Base-by-base conservation (phyloP, 768 basidiomycete species). In the Kwoniella pini region DNA sequence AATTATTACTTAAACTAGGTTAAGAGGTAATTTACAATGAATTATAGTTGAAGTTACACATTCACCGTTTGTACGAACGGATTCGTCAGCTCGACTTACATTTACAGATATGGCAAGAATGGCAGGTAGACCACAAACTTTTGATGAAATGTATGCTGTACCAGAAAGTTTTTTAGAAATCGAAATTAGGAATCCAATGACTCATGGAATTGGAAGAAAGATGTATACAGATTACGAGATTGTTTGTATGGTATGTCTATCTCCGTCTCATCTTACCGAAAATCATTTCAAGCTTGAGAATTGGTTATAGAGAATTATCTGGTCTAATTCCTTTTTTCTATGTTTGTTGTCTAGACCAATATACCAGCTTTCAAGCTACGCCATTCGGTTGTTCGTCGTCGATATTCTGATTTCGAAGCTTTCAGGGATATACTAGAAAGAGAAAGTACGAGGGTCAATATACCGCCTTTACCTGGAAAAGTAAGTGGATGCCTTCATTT, bases 151-250 rank as follows among this genome's bases (percentile, higher is more conserved):
- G 92, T 99, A 98, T 76, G 90, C 89, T 68, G 88, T 95, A 4
- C 95, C 95, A 33, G 94, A 97, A 80, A 92, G 90, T 73, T 96
- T 95, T 78, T 82, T 98, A 46, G 95, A 98, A 81, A 96, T 99
- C 68, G 95, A 99, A 79, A 91, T 98, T 6, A 83, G 90, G 70
- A 96, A 95, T 77, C 94, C 95, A 6, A 91, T 95, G 80, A 99
- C 95, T 0, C 95, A 97, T 69, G 95, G 94, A 28, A 92, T 94
- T 72, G 95, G 96, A 27, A 83, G 96, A 71, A 97, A 97, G 84
- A 95, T 95, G 94, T 99, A 90, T 80, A 99, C 96, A 40, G 95
- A 98, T 82, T 98, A 98, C 74, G 96, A 99, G 81, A 88, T 99
- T 59, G 88, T 97, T 44, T 96, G 92, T 84, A 93, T 93, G 86